Evolutionary conservation across 2,329 filamentous ascomycete genomes (phyloP), one percentile per base, ranked within the genome.

Genomic region (Alternaria brassicicola): DNA sequence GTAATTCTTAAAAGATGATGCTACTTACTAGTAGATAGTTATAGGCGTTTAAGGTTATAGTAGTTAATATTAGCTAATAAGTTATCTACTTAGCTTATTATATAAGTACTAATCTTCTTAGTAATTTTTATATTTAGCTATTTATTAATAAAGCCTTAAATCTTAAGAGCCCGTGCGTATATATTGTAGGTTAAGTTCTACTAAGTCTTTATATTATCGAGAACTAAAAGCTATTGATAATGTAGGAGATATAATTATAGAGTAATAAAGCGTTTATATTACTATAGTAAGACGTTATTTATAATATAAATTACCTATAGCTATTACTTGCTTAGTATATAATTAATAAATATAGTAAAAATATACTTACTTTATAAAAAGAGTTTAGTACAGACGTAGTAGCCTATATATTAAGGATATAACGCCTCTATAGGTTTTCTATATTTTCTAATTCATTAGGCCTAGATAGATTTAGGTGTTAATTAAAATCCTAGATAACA

Each of bases 121-220:
- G 8, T 28, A 31, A 57, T 57, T 26, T 57, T 45, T 46, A 53
- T 30, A 50, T 55, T 50, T 43, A 62, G 48, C 47, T 48, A 62
- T 39, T 62, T 39, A 42, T 62, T 53, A 47, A 62, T 56, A 43
- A 55, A 62, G 21, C 19, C 30, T 28, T 59, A 19, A 12, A 62
- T 28, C 31, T 56, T 59, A 33, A 62, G 5, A 28, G 25, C 51
- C 6, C 36, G 25, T n/a, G 15, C 21, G 25, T 39, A 59, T 46
- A 62, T 62, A 54, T 62, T 45, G 31, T 45, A 57, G n/a, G 38
- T 59, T 23, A 26, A 62, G 41, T 59, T 62, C 52, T 54, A 62
- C 42, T 41, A 23, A 26, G 25, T 62, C 31, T 56, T 56, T 4
- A 59, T 17, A 26, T 56, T 25, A 15, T 15, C n/a, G 17, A 59